Evolutionary conservation across 495 filamentous ascomycete genomes (phyloP).

Genomic region (Penicillium dipodomyicola): DNA sequence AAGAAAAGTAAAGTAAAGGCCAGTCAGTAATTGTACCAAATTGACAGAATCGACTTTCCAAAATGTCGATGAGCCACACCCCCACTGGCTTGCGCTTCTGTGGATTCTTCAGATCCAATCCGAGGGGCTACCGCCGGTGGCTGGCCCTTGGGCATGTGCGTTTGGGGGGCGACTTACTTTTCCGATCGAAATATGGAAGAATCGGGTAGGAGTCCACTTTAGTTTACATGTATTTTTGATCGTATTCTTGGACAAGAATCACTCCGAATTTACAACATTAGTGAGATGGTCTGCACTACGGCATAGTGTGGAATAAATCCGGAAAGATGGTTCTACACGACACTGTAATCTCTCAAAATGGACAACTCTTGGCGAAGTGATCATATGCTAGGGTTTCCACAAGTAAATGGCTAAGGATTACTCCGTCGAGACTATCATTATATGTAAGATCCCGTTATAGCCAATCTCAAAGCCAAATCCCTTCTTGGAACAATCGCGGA

Average conservation of each 20-base stretch:
- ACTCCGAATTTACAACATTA: background rate
- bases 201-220: background rate
- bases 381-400: too few relatives aligned
- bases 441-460: too few relatives aligned
- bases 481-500: background rate
- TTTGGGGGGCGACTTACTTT: background rate
- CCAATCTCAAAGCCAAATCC: too few relatives aligned
- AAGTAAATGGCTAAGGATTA: too few relatives aligned
- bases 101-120: conserved; percentile 30
- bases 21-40: background rate
- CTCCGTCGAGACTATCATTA: too few relatives aligned
- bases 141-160: conserved; percentile 11
- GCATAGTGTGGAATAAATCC: background rate
- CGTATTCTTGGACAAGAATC: background rate
- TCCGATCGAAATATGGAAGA: background rate
- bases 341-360: too few relatives aligned
- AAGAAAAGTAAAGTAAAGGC: background rate
- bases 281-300: background rate
- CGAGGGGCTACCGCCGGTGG: conserved; percentile 1
- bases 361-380: too few relatives aligned
- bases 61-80: conserved; percentile 6
- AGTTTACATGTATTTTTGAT: background rate
- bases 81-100: conserved; percentile 30
- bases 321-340: too few relatives aligned
- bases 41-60: background rate